Evolutionary conservation across 1,139 yeast species (phyloP).

Genomic region (Hyphopichia buzzinii): DNA sequence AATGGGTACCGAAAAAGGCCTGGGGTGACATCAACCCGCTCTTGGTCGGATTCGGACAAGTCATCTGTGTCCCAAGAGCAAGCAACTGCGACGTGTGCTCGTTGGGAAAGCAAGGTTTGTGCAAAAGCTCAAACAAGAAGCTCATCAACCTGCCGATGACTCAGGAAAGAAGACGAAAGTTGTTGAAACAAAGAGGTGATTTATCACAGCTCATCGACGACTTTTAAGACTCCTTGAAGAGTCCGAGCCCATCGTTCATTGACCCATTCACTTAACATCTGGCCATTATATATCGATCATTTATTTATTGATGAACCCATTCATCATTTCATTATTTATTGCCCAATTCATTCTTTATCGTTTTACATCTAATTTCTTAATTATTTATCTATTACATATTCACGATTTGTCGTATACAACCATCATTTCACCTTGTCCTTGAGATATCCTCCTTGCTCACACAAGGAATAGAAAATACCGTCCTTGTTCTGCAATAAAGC

Average conservation of each 20-base stretch:
- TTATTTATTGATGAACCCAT: background rate
- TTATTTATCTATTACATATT: background rate
- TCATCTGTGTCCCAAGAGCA: conserved; percentile 73
- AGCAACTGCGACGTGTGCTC: conserved; percentile 75
- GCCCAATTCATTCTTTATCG: background rate
- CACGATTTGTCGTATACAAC: background rate
- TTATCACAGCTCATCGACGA: conserved; percentile 23
- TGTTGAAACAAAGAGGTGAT: conserved; percentile 38
- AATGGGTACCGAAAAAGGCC: conserved; percentile 67
- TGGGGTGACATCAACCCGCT: conserved; percentile 88
- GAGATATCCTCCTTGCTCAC: conserved; percentile 20
- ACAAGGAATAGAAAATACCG: conserved; percentile 19
- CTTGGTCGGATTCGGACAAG: conserved; percentile 92
- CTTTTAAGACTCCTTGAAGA: background rate
- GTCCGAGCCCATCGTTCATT: too few relatives aligned
- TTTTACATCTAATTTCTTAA: background rate
- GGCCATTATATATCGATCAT: too few relatives aligned
- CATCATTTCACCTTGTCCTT: background rate
- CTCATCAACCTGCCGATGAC: conserved; percentile 32
- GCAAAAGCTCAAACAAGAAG: conserved; percentile 51
- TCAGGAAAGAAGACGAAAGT: conserved; percentile 29
- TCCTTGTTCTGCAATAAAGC: conserved; percentile 15
- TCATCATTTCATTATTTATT: background rate
- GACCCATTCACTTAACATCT: too few relatives aligned
- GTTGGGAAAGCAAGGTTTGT: conserved; percentile 48